These are phyloP conservation scores for Didymella lethalis DNA, from an alignment of 2,329 filamentous ascomycete species.

Conservation along the genomic window DNA sequence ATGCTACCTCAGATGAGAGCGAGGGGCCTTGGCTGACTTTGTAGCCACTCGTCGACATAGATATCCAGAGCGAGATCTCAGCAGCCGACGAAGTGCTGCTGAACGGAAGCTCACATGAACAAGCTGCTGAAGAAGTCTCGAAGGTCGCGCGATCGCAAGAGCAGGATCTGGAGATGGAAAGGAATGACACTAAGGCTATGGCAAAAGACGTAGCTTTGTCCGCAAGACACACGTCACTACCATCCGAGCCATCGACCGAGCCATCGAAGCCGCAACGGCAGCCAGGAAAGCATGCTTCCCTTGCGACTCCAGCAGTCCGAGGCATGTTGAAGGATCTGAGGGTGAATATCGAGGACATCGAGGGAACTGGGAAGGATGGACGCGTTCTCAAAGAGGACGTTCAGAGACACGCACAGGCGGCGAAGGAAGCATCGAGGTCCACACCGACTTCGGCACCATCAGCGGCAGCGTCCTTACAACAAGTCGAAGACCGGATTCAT, in stretches of 20 bases:
- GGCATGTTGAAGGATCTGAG: conserved; percentile 83
- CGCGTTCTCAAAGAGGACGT: conserved; percentile 94
- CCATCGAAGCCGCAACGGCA: conserved; percentile 32
- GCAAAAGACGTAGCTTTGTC: conserved; percentile 27
- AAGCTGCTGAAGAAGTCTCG: conserved; percentile 29
- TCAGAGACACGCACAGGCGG: conserved; percentile 51
- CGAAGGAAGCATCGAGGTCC: conserved; percentile 32
- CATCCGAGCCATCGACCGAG: conserved; percentile 30
- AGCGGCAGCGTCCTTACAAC: conserved; percentile 22
- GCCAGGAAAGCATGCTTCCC: conserved; percentile 71
- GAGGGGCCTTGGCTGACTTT: conserved; percentile 22
- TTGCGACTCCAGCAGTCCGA: conserved; percentile 92
- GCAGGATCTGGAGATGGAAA: conserved; percentile 40
- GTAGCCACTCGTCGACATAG: conserved; percentile 89
- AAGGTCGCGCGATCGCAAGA: conserved; percentile 28
- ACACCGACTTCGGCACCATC: conserved; percentile 45
- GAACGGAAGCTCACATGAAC: conserved; percentile 45
- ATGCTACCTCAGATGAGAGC: conserved; percentile 11
- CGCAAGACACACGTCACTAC: conserved; percentile 30
- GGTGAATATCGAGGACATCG: conserved; percentile 78
- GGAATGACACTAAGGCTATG: conserved; percentile 46
- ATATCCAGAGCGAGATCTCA: conserved; percentile 80
- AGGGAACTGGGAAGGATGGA: conserved; percentile 88
- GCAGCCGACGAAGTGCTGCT: conserved; percentile 63
- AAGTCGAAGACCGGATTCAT: conserved; percentile 69